Percentiles rank a stretch among this genome's conserved stretches.
Evolutionary conservation across 1,284 basidiomycete species (phyloP).

Genomic region (Ceratobasidium sp.): DNA sequence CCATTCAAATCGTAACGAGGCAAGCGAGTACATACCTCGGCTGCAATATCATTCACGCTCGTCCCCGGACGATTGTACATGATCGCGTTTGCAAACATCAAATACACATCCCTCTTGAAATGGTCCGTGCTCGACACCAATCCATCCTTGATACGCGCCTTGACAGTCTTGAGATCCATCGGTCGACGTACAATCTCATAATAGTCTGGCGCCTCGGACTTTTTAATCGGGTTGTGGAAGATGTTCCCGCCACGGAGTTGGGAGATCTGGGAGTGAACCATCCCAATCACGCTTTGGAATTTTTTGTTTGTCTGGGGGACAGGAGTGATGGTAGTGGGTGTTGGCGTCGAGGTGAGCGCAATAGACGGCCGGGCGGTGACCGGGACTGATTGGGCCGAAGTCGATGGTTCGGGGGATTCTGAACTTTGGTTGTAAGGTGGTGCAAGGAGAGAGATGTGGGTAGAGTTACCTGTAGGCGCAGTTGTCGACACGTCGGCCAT

Average conservation of each 20-base stretch:
- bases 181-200: constrained; percentile 90
- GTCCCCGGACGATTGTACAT: constrained; percentile 92
- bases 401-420: constrained; percentile 50
- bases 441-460: neutral
- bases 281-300: constrained; percentile 83
- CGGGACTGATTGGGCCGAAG: constrained; percentile 59
- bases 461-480: constrained; percentile 23
- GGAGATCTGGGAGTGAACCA: constrained; percentile 85
- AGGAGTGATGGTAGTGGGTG: constrained; percentile 39
- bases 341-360: constrained; percentile 46
- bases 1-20: neutral
- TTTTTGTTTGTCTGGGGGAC: constrained; percentile 66
- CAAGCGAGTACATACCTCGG: constrained; percentile 71
- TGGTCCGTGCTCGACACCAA: constrained; percentile 83
- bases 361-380: neutral
- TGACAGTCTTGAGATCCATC: constrained; percentile 93
- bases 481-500: constrained; percentile 19
- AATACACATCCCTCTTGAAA: constrained; percentile 88
- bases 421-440: constrained; percentile 38
- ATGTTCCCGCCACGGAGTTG: constrained; percentile 89
- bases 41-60: constrained; percentile 89
- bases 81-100: constrained; percentile 97
- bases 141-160: constrained; percentile 84
- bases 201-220: constrained; percentile 90
- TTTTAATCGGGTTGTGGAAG: constrained; percentile 91